These are phyloP conservation scores for Tilletiopsis washingtonensis DNA, from an alignment of 1,284 basidiomycete species.

Conservation along the genomic window DNA sequence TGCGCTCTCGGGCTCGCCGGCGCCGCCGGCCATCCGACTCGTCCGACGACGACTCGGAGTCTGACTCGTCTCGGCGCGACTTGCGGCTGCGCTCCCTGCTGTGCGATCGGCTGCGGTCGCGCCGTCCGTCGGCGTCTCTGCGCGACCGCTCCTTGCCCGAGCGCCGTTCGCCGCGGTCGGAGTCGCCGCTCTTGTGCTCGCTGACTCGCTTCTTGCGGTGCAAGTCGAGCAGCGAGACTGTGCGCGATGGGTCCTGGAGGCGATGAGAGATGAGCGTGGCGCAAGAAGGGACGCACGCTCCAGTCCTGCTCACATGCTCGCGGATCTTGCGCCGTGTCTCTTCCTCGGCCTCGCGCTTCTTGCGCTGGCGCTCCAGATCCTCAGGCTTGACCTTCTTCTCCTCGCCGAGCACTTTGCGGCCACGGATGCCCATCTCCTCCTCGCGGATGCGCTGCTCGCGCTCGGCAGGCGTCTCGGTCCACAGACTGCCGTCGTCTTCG, in stretches of 20 bases:
- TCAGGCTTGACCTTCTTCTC: neutral
- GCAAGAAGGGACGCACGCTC: neutral
- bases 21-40: neutral
- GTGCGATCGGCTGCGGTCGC: neutral
- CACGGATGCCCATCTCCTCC: constrained; percentile 7
- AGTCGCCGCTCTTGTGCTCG: constrained; percentile 3
- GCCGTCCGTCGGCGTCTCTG: neutral
- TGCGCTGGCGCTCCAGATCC: neutral
- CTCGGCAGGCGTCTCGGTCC: constrained; percentile 11
- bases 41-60: neutral
- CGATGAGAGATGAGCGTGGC: neutral
- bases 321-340: neutral
- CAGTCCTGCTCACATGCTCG: neutral
- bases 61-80: neutral
- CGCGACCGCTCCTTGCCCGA: neutral
- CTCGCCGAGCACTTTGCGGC: neutral
- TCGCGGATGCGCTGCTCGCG: constrained; percentile 6
- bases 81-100: neutral
- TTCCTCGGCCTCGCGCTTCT: constrained; percentile 1
- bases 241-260: neutral
- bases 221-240: constrained; percentile 2
- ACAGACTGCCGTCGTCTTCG: constrained; percentile 1
- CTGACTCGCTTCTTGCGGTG: neutral
- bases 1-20: neutral
- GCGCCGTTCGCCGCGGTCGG: neutral